Percentiles rank a stretch among this genome's conserved stretches.
These are phyloP conservation scores for Verticillium tricorpus DNA, from an alignment of 2,329 filamentous ascomycete species.

Conservation along the genomic window DNA sequence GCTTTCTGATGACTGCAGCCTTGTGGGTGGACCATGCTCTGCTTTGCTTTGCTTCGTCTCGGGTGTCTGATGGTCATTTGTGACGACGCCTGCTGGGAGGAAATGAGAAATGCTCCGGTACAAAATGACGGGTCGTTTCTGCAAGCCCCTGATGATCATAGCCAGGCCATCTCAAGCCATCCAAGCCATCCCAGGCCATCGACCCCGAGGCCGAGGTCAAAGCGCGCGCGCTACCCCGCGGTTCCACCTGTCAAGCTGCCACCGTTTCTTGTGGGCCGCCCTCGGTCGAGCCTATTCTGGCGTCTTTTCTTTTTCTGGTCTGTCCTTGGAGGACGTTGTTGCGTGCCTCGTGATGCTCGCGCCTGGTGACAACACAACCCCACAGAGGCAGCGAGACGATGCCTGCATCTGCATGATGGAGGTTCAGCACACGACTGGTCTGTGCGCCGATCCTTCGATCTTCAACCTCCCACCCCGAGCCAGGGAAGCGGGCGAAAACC, in stretches of 20 bases:
- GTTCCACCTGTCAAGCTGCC: neutral
- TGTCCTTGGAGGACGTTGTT: no score
- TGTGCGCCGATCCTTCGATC: neutral
- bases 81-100: no score
- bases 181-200: neutral
- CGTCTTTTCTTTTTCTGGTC: no score
- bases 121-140: no score
- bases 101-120: no score
- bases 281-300: neutral
- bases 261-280: neutral
- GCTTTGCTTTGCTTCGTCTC: neutral
- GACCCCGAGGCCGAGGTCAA: neutral
- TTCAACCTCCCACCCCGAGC: no score
- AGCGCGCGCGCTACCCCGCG: neutral
- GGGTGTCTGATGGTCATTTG: neutral
- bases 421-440: neutral
- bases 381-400: no score
- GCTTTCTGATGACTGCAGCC: no score
- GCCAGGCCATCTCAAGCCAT: neutral
- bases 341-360: neutral
- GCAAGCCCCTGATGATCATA: no score
- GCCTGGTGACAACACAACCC: no score
- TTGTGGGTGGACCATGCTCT: neutral
- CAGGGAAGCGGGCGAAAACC: neutral
- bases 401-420: no score